Base-by-base conservation (phyloP, 148 eudicot genomes). In the Rhododendron kiyosumense region DNA sequence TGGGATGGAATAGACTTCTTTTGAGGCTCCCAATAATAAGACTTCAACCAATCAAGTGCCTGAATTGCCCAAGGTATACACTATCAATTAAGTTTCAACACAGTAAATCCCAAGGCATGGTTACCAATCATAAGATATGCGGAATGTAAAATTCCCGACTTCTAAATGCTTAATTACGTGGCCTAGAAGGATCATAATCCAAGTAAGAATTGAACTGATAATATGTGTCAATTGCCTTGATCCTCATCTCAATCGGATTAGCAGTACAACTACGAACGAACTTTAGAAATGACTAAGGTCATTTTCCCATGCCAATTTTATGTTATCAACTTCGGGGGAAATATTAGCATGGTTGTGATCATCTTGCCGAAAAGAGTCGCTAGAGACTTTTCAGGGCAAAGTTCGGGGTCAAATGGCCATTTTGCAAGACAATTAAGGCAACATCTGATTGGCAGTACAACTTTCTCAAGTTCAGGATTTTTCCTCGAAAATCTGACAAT, bases 1-100 rank as follows among this genome's bases (percentile, higher is more conserved):
- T 83, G 90, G 77, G 57, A 84, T 65, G 91, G 94, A 81, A 96
- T 92, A 61, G 92, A 91, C 81, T 86, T 88, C 87, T 91, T 90
- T 83, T 96, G 99, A 85, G 95, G 93, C 86, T 94, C 94, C 99
- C 99, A 96, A 83, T 96, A 96, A 85, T 92, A 91, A 69, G 92
- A 91, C 86, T 93, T 92, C 89, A 96, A 89, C 98, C 98, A 96
- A 85, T 91, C 88, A 83, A 96, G 93, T 82, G 98, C 99, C 99
- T 96, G 92, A 78, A 88, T 85, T 28, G 67, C 78, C 34, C n/a
- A 78, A 61, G 84, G n/a, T 32, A 65, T 77, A 78, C 26, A 28
- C 18, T 61, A 63, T 28, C 18, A 79, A 61, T 85, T 65, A 32
- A 59, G 63, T 85, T 80, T 41, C 81, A 49, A 82, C n/a, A 77